A percentile compares a stretch with the other conserved stretches of the same genome.
Conservation (phyloP, 1,284 basidiomycete species). For the Puccinia coronata region DNA sequence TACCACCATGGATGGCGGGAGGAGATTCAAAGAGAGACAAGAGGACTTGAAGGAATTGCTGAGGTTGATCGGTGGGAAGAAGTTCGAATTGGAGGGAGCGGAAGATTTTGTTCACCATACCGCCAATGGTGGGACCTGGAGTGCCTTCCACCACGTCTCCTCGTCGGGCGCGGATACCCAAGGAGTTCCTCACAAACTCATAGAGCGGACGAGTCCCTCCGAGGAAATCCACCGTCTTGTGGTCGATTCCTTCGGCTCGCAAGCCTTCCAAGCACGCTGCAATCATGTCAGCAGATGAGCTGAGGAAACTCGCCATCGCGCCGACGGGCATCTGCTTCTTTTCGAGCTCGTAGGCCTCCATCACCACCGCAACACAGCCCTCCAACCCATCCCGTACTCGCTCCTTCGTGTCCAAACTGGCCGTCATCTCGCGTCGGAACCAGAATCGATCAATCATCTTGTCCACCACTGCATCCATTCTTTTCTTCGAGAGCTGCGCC, state of each 20-base stretch:
- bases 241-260: not conserved
- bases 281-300: not conserved
- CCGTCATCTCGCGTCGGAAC: not conserved
- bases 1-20: not conserved
- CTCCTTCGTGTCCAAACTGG: constrained; percentile 27
- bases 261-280: not conserved
- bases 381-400: constrained; percentile 9
- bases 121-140: constrained; percentile 9
- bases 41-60: not conserved
- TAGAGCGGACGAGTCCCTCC: constrained; percentile 5
- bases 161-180: not conserved
- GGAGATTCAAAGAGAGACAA: not conserved
- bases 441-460: constrained; percentile 1
- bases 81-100: not conserved
- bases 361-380: not conserved
- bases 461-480: not conserved
- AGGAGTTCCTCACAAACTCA: constrained; percentile 8
- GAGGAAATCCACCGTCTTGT: constrained; percentile 1
- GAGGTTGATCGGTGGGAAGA: not conserved
- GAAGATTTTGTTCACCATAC: constrained; percentile 30
- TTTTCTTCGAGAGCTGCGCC: not conserved
- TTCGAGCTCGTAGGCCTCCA: not conserved
- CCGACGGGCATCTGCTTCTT: not conserved
- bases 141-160: constrained; percentile 15
- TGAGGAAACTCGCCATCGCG: not conserved